phyloP scores from a whole-genome alignment of 2,329 filamentous ascomycete species.

The Metarhizium brunneum region DNA sequence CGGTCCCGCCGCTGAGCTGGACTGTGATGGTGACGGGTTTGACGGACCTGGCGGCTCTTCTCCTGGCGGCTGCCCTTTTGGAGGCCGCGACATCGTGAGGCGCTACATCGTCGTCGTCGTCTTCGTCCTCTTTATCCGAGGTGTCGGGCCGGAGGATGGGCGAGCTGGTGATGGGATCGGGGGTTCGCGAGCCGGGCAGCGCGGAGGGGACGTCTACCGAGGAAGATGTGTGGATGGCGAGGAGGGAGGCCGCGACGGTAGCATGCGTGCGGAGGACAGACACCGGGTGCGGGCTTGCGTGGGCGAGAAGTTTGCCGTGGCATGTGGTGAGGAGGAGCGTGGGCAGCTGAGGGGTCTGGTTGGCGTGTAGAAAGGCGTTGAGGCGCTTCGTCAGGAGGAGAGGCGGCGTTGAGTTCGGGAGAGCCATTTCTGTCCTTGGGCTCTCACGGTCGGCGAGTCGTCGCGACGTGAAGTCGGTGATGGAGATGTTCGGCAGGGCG shows the following conservation, averaged over 20 bases:
- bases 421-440: constrained; percentile 19
- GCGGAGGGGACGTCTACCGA: constrained; percentile 32
- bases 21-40: constrained; percentile 42
- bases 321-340: constrained; percentile 51
- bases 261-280: constrained; percentile 51
- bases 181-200: constrained; percentile 26
- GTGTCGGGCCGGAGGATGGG: constrained; percentile 14
- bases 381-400: constrained; percentile 58
- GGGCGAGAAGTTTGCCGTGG: constrained; percentile 54
- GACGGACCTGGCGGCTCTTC: constrained; percentile 12
- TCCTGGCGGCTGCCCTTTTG: neutral
- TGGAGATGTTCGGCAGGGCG: too few relatives aligned
- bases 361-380: constrained; percentile 49
- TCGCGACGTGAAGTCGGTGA: neutral
- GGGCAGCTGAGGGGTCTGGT: constrained; percentile 47
- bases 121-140: constrained; percentile 10
- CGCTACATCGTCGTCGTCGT: constrained; percentile 11
- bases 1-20: constrained; percentile 48
- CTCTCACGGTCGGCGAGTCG: neutral
- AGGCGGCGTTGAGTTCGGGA: constrained; percentile 37
- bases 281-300: constrained; percentile 47
- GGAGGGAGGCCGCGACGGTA: constrained; percentile 54
- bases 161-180: constrained; percentile 15
- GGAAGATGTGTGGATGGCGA: constrained; percentile 44
- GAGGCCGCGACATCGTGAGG: constrained; percentile 1